These are phyloP conservation scores for Wickerhamiella nectarea DNA, from an alignment of 805 yeast genomes.

Conservation along the genomic window DNA sequence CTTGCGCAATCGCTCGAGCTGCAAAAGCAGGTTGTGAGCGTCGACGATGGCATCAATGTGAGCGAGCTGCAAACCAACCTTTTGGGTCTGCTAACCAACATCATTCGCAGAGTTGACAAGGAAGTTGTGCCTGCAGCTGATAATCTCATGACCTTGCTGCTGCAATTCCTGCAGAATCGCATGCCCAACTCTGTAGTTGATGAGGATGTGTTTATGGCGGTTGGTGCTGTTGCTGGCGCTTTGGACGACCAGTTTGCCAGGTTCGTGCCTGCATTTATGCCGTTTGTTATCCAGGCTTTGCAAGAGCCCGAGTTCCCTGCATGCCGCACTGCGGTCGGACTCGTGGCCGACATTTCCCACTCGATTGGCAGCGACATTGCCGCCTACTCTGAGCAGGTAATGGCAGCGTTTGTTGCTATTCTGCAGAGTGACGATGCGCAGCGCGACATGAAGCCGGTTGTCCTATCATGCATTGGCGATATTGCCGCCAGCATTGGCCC, in stretches of 20 bases:
- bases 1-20: conserved; percentile 53
- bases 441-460: conserved; percentile 73
- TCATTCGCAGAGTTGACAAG: conserved; percentile 65
- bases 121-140: conserved; percentile 62
- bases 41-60: conserved; percentile 63
- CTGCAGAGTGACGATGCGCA: conserved; percentile 54
- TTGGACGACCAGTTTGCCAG: conserved; percentile 55
- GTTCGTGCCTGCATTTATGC: conserved; percentile 72
- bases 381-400: conserved; percentile 66
- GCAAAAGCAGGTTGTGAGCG: conserved; percentile 42
- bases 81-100: conserved; percentile 63
- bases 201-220: conserved; percentile 86
- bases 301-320: conserved; percentile 72
- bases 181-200: conserved; percentile 66
- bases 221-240: conserved; percentile 79
- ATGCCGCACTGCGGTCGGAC: conserved; percentile 82
- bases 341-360: conserved; percentile 87
- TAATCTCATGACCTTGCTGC: conserved; percentile 67
- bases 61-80: conserved; percentile 79
- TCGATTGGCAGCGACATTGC: conserved; percentile 63
- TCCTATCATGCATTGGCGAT: conserved; percentile 89
- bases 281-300: conserved; percentile 66
- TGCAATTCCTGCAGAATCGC: conserved; percentile 53
- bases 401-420: conserved; percentile 67
- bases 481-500: conserved; percentile 79